Base-by-base conservation (phyloP, 2,329 filamentous ascomycete species). In the Taxawa tesnikishii region DNA sequence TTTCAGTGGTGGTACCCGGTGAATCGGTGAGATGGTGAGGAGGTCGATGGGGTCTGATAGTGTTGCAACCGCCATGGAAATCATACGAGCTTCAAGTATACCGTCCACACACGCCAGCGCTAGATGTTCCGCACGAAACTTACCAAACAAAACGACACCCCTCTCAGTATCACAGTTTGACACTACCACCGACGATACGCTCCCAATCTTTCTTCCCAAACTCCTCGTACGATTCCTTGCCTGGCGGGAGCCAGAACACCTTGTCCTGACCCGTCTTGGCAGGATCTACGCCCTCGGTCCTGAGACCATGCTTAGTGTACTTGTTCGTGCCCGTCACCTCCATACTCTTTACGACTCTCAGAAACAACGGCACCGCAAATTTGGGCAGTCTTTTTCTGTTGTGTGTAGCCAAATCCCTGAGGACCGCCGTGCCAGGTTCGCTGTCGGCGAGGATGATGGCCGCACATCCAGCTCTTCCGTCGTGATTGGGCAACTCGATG, bases 321-420 rank as follows among this genome's bases (percentile, higher is more conserved):
- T 94, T 94, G 48, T 84, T 81, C 29, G 84, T 94, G 0, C 84
- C 83, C 4, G 85, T 93, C 1, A 73, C 67, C 46, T 79, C 73
- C 28, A 68, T 56, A 15, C 69, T 66, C 15, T 59, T 63, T 6
- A 77, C 68, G 5, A 85, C 56, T 9, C 85, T 67, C 29, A 94
- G 51, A 56, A 93, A 94, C 1, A 90, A 45, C 0, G 85, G 85
- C 4, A 77, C 68, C 0, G 84, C 83, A 47, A 81, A 92, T 29
- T 66, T 68, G 0, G 85, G 84, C 15, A 93, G 60, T 5, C 60
- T 60, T 5, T 55, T 53, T 10, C 60, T 49, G 0, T 69, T 69
- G 45, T 84, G 75, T 0, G 56, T 47, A 0, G 77, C 77, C 4
- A 92, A 50, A 16, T 69, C 71, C n/a, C 57, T 53, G 31, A 87